Evolutionary conservation across 306 rosid species (phyloP), one percentile per base, ranked within the genome.

Genomic region (Quercus dentata): DNA sequence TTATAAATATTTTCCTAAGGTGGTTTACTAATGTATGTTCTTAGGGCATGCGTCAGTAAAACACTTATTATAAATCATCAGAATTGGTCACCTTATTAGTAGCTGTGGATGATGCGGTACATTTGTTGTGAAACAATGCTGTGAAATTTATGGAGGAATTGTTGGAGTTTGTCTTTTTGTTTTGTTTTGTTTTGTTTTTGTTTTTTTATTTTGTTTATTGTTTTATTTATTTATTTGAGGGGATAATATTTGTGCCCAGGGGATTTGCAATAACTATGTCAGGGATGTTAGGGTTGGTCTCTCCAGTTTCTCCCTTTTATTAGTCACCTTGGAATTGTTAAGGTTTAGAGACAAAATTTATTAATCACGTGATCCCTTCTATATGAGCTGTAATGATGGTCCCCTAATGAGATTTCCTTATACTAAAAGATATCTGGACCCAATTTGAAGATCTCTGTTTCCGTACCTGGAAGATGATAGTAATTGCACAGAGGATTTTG

Each of bases 391-490:
- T 63, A 23, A n/a, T 1, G 69, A 79, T 71, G 88, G 86, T 84
- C 72, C 88, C 81, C 31, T 2, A 33, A 76, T 65, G 88, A 74
- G 73, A 74, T 58, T 12, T 80, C 83, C 15, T 44, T 57, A 38
- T 80, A 3, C 54, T 49, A 83, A 65, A 82, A 71, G 57, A 74
- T 28, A 74, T 51, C 27, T 80, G 85, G 83, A 58, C 90, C 86
- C 81, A 79, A 18, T 55, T 33, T 76, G 28, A 65, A 79, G 83
- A 77, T 79, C 65, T 69, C 79, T 79, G 74, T 35, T 71, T 30
- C 72, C 62, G 83, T 74, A 79, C 65, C 83, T 49, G 65, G 56
- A 79, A 79, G 81, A 79, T 79, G 85, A 82, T 76, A 67, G 80
- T 68, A 57, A 85, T 84, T 75, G 9, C 17, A 85, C 86, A 72